phyloP scores from a whole-genome alignment of 2,329 filamentous ascomycete species.

The Diaporthe amygdali region DNA sequence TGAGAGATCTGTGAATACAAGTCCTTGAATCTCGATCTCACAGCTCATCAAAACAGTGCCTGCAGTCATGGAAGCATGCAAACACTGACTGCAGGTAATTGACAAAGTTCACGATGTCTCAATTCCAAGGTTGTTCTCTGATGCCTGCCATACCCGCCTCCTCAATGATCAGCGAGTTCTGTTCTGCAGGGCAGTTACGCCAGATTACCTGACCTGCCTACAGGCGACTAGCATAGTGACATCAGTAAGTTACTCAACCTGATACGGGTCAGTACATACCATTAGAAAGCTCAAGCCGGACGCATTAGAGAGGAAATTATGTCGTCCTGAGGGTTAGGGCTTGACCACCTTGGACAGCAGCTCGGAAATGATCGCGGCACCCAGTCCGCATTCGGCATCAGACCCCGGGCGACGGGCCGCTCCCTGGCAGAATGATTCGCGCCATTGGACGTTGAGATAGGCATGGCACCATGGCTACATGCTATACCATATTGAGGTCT shows the following conservation, averaged over 20 bases:
- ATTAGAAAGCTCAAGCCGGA: not conserved
- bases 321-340: slow-evolving; percentile 7
- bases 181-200: too few species aligned
- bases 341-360: not conserved
- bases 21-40: too few species aligned
- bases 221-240: not conserved
- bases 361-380: not conserved
- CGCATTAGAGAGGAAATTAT: too few species aligned
- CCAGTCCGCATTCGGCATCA: not conserved
- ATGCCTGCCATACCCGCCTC: too few species aligned
- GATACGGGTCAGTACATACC: not conserved
- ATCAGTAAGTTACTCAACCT: not conserved
- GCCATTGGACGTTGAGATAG: not conserved
- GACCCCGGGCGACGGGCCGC: not conserved
- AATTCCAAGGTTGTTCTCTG: too few species aligned
- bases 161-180: too few species aligned
- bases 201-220: too few species aligned
- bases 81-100: too few species aligned
- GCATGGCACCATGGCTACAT: not conserved
- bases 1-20: too few species aligned
- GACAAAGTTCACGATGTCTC: too few species aligned
- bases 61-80: too few species aligned
- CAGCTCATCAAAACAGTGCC: too few species aligned
- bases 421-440: not conserved
- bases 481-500: not conserved